Percentiles rank a stretch among this genome's conserved stretches.
Conservation (phyloP, 345 rosid species). For the Rhodomyrtus tomentosa region DNA sequence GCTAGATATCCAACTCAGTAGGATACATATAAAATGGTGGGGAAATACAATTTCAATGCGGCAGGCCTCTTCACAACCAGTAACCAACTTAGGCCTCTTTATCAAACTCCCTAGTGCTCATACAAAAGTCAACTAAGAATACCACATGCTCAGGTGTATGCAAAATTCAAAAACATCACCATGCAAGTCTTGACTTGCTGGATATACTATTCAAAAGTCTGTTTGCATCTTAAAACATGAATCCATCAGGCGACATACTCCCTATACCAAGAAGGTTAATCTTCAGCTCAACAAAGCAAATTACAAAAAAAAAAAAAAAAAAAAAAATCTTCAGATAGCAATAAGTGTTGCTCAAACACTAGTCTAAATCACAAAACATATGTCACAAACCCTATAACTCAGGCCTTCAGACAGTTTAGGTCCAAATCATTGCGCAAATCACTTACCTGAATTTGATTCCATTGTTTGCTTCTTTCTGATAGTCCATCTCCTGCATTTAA, state of each 20-base stretch:
- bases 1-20: not conserved
- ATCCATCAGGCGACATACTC: not conserved
- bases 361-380: not conserved
- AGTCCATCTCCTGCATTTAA: conserved; percentile 99
- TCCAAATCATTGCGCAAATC: not conserved
- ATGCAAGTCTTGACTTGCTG: not conserved
- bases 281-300: not conserved
- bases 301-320: not conserved
- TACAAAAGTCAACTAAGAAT: not conserved
- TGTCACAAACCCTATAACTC: not conserved
- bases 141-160: not conserved
- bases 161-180: not conserved
- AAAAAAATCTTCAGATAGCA: not conserved
- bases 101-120: not conserved
- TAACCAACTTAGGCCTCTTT: not conserved
- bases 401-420: not conserved
- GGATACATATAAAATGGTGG: not conserved
- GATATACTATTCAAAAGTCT: not conserved
- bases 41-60: not conserved
- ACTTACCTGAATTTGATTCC: conserved; percentile 83
- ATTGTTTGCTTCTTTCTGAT: conserved; percentile 74
- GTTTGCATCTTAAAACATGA: not conserved
- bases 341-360: not conserved
- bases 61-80: not conserved
- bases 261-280: not conserved